Conservation (phyloP, 768 basidiomycete species). For the Trametes villosa region DNA sequence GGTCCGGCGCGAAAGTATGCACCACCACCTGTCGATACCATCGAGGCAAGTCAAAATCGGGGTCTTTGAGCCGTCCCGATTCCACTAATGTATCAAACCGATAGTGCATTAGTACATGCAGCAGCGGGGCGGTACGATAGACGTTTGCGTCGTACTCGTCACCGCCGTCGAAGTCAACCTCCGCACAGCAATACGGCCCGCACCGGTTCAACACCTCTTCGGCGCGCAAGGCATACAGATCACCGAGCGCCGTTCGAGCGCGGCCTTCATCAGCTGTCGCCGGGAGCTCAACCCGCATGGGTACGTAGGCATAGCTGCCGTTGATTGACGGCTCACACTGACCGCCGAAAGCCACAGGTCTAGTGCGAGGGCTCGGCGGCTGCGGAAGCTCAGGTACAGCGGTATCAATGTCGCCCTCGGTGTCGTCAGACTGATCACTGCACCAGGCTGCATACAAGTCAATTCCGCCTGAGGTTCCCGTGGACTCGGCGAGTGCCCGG, state of each 20-base stretch:
- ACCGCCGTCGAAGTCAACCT: not conserved
- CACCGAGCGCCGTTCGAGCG: not conserved
- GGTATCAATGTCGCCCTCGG: no score
- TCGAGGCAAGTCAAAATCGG: not conserved
- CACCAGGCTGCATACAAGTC: not conserved
- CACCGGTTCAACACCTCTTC: not conserved
- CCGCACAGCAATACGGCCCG: not conserved
- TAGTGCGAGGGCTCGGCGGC: no score
- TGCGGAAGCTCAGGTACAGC: no score
- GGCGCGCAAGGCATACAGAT: not conserved
- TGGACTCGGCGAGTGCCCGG: not conserved
- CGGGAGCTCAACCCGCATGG: not conserved
- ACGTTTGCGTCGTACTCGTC: not conserved
- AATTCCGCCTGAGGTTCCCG: not conserved
- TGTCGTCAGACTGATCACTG: not conserved
- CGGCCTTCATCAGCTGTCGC: not conserved
- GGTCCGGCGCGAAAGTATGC: not conserved
- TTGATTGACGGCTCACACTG: not conserved
- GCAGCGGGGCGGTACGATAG: not conserved
- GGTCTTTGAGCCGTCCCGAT: not conserved
- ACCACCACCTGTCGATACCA: not conserved
- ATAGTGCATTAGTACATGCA: slow-evolving; percentile 5
- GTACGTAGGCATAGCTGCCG: not conserved
- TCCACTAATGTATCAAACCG: not conserved
- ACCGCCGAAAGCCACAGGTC: no score